phyloP scores from a whole-genome alignment of 2,329 filamentous ascomycete species.

The Aspergillus phoenicis region DNA sequence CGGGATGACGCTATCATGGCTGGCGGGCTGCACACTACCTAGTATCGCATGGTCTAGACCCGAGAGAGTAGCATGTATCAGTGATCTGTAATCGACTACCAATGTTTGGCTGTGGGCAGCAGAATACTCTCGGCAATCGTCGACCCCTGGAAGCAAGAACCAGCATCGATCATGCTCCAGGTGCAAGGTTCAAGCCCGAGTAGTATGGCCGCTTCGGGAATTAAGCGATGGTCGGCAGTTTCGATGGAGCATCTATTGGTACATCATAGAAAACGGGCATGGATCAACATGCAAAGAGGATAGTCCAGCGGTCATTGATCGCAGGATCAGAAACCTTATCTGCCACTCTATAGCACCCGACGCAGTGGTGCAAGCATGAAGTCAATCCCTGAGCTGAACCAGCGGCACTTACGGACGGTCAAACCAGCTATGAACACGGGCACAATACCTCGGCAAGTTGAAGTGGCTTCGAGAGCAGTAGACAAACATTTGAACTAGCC shows the following conservation, averaged over 20 bases:
- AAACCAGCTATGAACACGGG: background rate
- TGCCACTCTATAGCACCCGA: background rate
- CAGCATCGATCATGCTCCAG: background rate
- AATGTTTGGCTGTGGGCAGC: background rate
- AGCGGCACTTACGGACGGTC: background rate
- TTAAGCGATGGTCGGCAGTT: background rate
- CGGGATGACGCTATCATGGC: conserved; percentile 14
- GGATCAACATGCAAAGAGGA: background rate
- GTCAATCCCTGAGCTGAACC: conserved; percentile 11
- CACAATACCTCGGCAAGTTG: background rate
- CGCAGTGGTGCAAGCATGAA: conserved; percentile 18
- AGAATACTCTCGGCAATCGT: background rate
- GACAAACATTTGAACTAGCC: background rate
- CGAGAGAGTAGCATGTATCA: background rate
- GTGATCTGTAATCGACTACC: background rate
- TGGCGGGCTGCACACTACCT: background rate
- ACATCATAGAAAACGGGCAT: background rate
- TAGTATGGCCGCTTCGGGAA: background rate
- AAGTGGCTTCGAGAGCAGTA: background rate
- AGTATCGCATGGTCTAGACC: conserved; percentile 7
- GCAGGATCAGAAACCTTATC: background rate
- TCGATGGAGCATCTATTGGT: background rate
- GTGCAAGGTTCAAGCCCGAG: background rate
- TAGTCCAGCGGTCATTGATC: background rate
- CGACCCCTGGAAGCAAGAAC: background rate